Percentiles rank a stretch among this genome's conserved stretches.
These are phyloP conservation scores for Huntiella moniliformis DNA, from an alignment of 2,329 filamentous ascomycete species.

Conservation along the genomic window DNA sequence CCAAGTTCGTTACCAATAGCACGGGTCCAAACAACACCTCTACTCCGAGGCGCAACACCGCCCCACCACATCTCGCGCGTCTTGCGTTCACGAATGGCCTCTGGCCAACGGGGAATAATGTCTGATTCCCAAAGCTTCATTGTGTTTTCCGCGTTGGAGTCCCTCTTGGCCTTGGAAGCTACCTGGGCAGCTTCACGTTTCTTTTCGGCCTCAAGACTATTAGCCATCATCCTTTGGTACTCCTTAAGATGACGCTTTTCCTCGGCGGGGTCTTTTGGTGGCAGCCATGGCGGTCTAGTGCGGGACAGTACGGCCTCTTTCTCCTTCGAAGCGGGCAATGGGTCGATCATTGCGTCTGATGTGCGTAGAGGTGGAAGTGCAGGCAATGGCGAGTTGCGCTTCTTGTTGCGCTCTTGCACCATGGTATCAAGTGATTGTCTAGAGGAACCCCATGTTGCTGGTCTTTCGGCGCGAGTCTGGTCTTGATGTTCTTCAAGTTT, in stretches of 20 bases:
- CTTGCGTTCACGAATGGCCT: conserved; percentile 46
- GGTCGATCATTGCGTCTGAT: conserved; percentile 68
- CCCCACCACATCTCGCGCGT: conserved; percentile 71
- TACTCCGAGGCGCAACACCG: conserved; percentile 51
- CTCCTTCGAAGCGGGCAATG: conserved; percentile 66
- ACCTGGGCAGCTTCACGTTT: conserved; percentile 34
- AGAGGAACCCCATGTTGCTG: conserved; percentile 13
- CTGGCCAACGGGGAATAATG: conserved; percentile 57
- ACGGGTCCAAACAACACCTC: conserved; percentile 49
- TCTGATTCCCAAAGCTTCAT: conserved; percentile 57
- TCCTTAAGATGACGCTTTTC: conserved; percentile 76
- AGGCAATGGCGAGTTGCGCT: conserved; percentile 32
- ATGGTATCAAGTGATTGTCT: conserved; percentile 12
- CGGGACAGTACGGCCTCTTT: conserved; percentile 69
- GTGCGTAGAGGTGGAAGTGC: conserved; percentile 51
- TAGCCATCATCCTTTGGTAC: conserved; percentile 66
- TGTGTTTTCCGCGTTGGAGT: conserved; percentile 33
- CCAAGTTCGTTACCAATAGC: conserved; percentile 59
- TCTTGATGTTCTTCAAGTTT: conserved; percentile 65
- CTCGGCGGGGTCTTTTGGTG: conserved; percentile 74
- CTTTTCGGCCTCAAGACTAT: conserved; percentile 39
- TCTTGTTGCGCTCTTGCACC: conserved; percentile 15
- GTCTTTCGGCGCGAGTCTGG: conserved; percentile 19
- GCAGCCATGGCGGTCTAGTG: conserved; percentile 67
- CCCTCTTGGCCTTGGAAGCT: conserved; percentile 33